Conservation (phyloP, 331 rosid genomes). For the Rhamnella rubrinervis region DNA sequence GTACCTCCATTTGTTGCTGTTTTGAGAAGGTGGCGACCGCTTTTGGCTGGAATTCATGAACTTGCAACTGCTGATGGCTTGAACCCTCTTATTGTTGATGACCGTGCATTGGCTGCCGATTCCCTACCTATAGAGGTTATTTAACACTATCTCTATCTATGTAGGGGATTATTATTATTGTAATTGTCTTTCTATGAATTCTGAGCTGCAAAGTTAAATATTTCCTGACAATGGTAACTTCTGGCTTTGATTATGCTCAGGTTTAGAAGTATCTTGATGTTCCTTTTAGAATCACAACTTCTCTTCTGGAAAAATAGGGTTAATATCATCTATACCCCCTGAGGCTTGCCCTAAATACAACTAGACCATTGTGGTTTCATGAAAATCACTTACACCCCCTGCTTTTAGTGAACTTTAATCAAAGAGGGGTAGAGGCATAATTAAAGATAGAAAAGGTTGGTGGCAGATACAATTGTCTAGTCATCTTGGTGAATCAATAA, state of each 20-base stretch:
- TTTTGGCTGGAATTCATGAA: conserved; percentile 94
- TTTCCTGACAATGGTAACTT: neutral
- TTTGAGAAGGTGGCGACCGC: conserved; percentile 95
- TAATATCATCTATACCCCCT: too few species aligned
- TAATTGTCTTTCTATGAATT: neutral
- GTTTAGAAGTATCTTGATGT: neutral
- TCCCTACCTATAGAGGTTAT: conserved; percentile 77
- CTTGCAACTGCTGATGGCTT: conserved; percentile 86
- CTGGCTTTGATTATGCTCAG: neutral
- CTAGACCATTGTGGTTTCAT: too few species aligned
- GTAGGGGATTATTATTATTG: neutral
- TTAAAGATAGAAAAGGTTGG: too few species aligned
- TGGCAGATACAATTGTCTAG: too few species aligned
- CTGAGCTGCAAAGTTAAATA: neutral
- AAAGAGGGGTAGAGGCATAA: too few species aligned
- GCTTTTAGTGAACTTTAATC: too few species aligned
- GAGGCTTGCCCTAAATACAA: too few species aligned
- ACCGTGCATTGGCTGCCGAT: conserved; percentile 70
- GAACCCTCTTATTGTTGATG: conserved; percentile 81
- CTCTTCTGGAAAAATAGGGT: neutral
- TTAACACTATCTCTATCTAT: neutral
- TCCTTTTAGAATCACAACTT: neutral
- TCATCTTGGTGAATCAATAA: too few species aligned
- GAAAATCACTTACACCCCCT: too few species aligned
- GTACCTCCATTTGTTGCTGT: conserved; percentile 88